Percentiles rank a stretch among this genome's conserved stretches.
phyloP scores from a whole-genome alignment of 257 asterid genomes.

The Gardenia jasminoides region DNA sequence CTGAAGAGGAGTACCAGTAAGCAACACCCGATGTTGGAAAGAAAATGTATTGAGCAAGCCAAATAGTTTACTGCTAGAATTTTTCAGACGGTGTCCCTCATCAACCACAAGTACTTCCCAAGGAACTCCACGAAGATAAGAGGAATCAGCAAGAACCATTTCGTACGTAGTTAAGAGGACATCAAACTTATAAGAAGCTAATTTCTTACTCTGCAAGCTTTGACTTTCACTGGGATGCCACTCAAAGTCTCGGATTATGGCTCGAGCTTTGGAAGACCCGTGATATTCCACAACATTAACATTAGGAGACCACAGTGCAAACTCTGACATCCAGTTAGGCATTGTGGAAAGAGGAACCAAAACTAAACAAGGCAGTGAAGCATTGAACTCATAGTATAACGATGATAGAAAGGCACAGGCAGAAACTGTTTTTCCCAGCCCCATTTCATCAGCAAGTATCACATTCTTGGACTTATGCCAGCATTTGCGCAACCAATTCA shows the following conservation, averaged over 20 bases:
- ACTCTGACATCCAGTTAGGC: conserved; percentile 99
- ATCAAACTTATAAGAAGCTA: conserved; percentile 72
- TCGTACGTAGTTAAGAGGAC: conserved; percentile 94
- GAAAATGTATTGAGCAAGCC: conserved; percentile 82
- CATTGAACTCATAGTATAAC: conserved; percentile 75
- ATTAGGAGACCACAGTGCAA: conserved; percentile 89
- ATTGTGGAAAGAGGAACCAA: conserved; percentile 97
- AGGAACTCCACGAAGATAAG: conserved; percentile 80
- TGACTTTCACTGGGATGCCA: conserved; percentile 68
- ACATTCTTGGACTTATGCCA: conserved; percentile 92
- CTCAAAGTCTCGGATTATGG: conserved; percentile 85
- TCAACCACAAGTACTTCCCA: conserved; percentile 99
- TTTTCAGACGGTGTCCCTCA: conserved; percentile 98
- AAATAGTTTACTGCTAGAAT: conserved; percentile 83
- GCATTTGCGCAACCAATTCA: conserved; percentile 96
- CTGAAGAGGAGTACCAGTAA: conserved; percentile 99
- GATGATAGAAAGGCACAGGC: conserved; percentile 94
- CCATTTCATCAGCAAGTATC: conserved; percentile 99
- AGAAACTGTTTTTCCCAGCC: conserved; percentile 95
- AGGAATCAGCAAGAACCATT: conserved; percentile 90
- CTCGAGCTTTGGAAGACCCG: conserved; percentile 78
- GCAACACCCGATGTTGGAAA: conserved; percentile 86
- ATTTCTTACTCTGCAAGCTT: conserved; percentile 42
- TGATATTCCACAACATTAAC: conserved; percentile 96
- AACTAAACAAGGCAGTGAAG: conserved; percentile 79